Conservation (phyloP, 441 rosid genomes). For the Flueggea neowawraea region DNA sequence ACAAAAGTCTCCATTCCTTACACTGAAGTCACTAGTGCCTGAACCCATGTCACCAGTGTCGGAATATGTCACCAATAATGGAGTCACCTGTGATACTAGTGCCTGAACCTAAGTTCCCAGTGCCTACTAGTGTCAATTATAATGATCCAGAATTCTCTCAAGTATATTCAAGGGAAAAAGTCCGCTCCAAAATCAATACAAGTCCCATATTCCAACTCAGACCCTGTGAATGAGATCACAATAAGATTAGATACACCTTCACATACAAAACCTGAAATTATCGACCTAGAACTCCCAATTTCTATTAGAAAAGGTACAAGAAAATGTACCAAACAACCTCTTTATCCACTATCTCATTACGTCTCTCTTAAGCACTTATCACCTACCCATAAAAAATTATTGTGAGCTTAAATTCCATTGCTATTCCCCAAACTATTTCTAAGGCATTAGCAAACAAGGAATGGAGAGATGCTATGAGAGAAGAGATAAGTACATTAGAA, state of each 20-base stretch:
- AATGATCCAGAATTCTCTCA: too few species aligned
- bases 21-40: background rate
- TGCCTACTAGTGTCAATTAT: too few species aligned
- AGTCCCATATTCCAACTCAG: too few species aligned
- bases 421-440: background rate
- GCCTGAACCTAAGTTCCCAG: too few species aligned
- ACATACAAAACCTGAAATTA: too few species aligned
- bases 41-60: too few species aligned
- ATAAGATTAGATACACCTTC: too few species aligned
- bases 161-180: too few species aligned
- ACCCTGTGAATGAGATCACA: too few species aligned
- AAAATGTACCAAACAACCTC: conserved; percentile 8
- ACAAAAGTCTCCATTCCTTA: background rate
- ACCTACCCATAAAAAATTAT: conserved; percentile 1
- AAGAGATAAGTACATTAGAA: background rate
- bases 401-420: background rate
- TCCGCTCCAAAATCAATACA: too few species aligned
- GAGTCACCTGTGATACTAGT: too few species aligned
- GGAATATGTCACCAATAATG: too few species aligned
- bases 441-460: background rate
- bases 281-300: background rate
- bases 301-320: background rate
- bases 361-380: conserved; percentile 3
- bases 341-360: conserved; percentile 3
- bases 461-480: background rate